Conservation (phyloP, 2,329 filamentous ascomycete genomes). For the Didymella pinodella region DNA sequence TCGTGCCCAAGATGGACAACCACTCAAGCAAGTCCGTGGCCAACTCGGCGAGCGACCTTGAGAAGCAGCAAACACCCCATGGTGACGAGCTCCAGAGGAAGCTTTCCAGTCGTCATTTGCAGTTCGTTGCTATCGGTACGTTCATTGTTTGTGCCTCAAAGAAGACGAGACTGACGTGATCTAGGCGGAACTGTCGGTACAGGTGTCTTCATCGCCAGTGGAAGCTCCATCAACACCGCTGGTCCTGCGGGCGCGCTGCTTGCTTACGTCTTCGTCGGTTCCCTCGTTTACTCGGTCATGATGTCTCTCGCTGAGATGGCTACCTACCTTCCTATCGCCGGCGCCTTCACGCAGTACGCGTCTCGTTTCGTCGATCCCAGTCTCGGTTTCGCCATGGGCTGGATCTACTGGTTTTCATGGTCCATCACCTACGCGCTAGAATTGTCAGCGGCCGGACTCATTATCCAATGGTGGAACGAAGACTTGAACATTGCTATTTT, state of each 20-base stretch:
- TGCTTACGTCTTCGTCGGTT: conserved; percentile 64
- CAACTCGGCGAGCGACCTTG: conserved; percentile 43
- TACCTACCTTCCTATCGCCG: conserved; percentile 77
- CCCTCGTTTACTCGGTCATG: conserved; percentile 80
- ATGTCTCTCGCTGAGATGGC: conserved; percentile 71
- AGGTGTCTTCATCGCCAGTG: conserved; percentile 62
- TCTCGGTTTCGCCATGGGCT: conserved; percentile 79
- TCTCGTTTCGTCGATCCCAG: conserved; percentile 76
- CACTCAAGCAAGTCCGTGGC: conserved; percentile 43
- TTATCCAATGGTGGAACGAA: conserved; percentile 77
- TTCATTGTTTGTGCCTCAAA: neutral
- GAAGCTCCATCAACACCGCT: conserved; percentile 56
- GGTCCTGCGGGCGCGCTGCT: conserved; percentile 59
- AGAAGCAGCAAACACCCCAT: conserved; percentile 44
- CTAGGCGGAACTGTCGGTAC: conserved; percentile 58
- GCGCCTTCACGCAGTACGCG: conserved; percentile 79
- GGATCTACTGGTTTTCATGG: conserved; percentile 86
- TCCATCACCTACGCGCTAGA: conserved; percentile 76
- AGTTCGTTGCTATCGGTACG: conserved; percentile 52
- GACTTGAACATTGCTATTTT: conserved; percentile 72
- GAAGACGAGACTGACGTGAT: conserved; percentile 10
- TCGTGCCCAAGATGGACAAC: conserved; percentile 40
- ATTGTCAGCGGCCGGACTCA: conserved; percentile 74
- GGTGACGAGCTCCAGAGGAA: conserved; percentile 46
- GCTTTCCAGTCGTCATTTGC: conserved; percentile 49